Evolutionary conservation across 768 basidiomycete species (phyloP).

Genomic region (Dendrothele bispora): DNA sequence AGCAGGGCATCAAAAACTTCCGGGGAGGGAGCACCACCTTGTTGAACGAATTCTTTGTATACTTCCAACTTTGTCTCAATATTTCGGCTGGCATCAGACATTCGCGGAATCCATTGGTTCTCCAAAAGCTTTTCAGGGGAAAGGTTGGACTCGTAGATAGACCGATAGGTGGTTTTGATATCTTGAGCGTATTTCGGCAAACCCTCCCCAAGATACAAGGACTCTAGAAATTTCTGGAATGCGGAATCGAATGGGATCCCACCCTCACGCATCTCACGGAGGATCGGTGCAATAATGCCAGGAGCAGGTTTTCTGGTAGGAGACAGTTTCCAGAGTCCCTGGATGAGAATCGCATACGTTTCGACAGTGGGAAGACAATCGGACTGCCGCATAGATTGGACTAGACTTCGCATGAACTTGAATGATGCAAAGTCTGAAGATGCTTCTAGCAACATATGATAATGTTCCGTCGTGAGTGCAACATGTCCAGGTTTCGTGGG

Average conservation of each 20-base stretch:
- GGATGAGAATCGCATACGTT: constrained; percentile 51
- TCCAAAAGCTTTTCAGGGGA: constrained; percentile 15
- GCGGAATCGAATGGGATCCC: constrained; percentile 43
- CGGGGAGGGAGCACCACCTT: constrained; percentile 28
- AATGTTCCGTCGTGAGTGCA: constrained; percentile 50
- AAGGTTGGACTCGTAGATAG: constrained; percentile 20
- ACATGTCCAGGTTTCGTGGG: constrained; percentile 45
- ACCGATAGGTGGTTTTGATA: constrained; percentile 37
- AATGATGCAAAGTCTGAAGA: constrained; percentile 30
- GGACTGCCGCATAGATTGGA: constrained; percentile 33
- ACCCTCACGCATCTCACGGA: constrained; percentile 47
- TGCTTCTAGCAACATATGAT: constrained; percentile 51
- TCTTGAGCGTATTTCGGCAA: constrained; percentile 33
- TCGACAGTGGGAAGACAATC: constrained; percentile 42
- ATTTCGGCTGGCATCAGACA: neutral
- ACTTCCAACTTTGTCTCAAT: constrained; percentile 21
- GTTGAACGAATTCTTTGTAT: constrained; percentile 31
- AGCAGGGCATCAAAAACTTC: constrained; percentile 42
- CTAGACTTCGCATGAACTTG: constrained; percentile 34
- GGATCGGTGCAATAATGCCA: constrained; percentile 36
- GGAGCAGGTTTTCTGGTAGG: constrained; percentile 26
- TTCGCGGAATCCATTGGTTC: constrained; percentile 4
- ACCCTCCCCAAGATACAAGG: constrained; percentile 42
- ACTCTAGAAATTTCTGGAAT: constrained; percentile 39
- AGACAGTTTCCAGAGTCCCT: constrained; percentile 35